These are phyloP conservation scores for Schizophyllum commune DNA, from an alignment of 1,284 basidiomycete species.

Conservation along the genomic window DNA sequence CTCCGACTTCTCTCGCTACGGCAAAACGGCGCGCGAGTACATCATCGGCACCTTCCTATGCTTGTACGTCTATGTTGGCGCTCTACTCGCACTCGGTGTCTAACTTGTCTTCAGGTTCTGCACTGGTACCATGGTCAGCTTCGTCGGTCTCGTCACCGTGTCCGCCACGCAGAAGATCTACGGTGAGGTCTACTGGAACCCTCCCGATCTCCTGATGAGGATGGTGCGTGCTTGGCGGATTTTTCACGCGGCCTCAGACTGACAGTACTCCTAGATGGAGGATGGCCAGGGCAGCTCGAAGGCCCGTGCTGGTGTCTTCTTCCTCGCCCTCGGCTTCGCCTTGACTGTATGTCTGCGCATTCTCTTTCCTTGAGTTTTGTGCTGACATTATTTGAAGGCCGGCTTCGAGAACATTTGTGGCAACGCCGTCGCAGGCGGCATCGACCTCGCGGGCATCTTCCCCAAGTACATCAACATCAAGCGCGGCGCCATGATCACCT, in stretches of 20 bases:
- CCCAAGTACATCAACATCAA: conserved; percentile 17
- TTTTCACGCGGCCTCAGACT: neutral
- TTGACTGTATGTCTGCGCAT: conserved; percentile 4
- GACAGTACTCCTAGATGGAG: conserved; percentile 3
- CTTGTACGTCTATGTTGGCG: neutral
- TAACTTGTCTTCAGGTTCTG: neutral
- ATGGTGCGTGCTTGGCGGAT: conserved; percentile 1
- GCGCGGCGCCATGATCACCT: conserved; percentile 16
- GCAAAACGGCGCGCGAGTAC: neutral
- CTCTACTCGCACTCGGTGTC: conserved; percentile 2
- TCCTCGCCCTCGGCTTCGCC: conserved; percentile 12
- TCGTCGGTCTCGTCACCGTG: conserved; percentile 12
- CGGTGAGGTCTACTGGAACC: conserved; percentile 14
- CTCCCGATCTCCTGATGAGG: conserved; percentile 13
- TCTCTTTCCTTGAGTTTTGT: neutral
- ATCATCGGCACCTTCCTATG: conserved; percentile 2
- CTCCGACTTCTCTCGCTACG: conserved; percentile 13
- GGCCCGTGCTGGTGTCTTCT: conserved; percentile 13
- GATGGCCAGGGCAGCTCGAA: conserved; percentile 10
- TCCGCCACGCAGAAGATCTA: conserved; percentile 14
- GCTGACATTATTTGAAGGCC: conserved; percentile 1
- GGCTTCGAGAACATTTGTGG: conserved; percentile 13
- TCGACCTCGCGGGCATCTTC: conserved; percentile 14
- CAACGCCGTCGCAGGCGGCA: conserved; percentile 13
- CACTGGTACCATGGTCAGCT: conserved; percentile 11